Evolutionary conservation across 2,329 filamentous ascomycete genomes (phyloP).

Genomic region (Zymoseptoria passerinii): DNA sequence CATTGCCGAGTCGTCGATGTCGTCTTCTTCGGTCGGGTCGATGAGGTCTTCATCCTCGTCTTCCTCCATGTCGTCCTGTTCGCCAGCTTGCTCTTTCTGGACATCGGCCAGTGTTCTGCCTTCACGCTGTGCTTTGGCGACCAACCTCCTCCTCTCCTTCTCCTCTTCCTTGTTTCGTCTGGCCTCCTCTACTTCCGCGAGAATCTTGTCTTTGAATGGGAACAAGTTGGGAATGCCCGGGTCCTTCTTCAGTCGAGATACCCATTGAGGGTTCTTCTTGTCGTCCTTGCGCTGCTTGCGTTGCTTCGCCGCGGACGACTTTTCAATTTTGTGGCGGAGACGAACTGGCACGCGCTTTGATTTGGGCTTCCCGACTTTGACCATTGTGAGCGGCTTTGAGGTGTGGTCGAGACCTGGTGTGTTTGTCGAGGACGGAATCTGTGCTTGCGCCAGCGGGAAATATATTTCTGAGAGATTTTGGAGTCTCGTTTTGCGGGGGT

Average conservation of each 20-base stretch:
- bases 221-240: conserved; percentile 96
- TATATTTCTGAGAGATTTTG: not conserved
- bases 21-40: conserved; percentile 34
- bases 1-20: conserved; percentile 47
- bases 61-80: conserved; percentile 42
- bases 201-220: conserved; percentile 91
- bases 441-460: not conserved
- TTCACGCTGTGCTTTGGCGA: conserved; percentile 46
- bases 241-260: conserved; percentile 91
- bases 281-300: conserved; percentile 79
- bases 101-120: conserved; percentile 29
- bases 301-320: conserved; percentile 82
- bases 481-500: not conserved
- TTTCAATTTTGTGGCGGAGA: conserved; percentile 91
- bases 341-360: conserved; percentile 89
- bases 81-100: conserved; percentile 49
- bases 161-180: conserved; percentile 76
- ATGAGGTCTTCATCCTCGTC: conserved; percentile 37
- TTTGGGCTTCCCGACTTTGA: conserved; percentile 56
- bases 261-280: conserved; percentile 97
- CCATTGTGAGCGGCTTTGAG: conserved; percentile 5
- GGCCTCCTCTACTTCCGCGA: conserved; percentile 89
- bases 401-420: not conserved
- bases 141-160: conserved; percentile 58
- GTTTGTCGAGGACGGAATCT: not conserved